Evolutionary conservation across 129 eudicot genomes (phyloP).

Genomic region (Centella asiatica): DNA sequence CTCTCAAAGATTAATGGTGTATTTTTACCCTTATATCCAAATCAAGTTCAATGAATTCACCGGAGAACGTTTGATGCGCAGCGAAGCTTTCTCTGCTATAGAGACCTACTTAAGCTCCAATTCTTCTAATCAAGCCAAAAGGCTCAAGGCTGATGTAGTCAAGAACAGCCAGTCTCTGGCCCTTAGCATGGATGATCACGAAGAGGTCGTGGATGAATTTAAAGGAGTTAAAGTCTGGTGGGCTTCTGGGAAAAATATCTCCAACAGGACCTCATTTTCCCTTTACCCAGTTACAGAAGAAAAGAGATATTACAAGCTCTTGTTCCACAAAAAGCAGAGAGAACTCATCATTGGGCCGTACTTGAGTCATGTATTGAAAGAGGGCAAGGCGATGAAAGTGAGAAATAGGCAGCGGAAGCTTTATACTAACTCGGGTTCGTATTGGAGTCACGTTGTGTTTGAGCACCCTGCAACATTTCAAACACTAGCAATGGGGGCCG

Average conservation of each 20-base stretch:
- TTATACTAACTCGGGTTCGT: conserved; percentile 22
- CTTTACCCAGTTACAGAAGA: conserved; percentile 19
- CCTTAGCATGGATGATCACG: conserved; percentile 36
- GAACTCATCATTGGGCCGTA: conserved; percentile 23
- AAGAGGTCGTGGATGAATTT: conserved; percentile 37
- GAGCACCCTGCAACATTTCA: conserved; percentile 34
- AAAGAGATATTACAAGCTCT: conserved; percentile 29
- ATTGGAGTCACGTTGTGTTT: conserved; percentile 28
- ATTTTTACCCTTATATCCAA: conserved; percentile 31
- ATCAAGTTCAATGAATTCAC: conserved; percentile 39
- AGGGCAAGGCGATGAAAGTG: conserved; percentile 30
- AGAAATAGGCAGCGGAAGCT: conserved; percentile 27
- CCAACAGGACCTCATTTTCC: conserved; percentile 8
- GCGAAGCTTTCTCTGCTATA: conserved; percentile 34
- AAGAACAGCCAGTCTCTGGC: conserved; percentile 15
- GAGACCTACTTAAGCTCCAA: conserved; percentile 34
- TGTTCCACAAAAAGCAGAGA: conserved; percentile 34
- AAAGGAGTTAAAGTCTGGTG: conserved; percentile 46
- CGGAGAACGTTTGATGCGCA: conserved; percentile 21
- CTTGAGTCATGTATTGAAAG: conserved; percentile 31
- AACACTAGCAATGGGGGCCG: conserved; percentile 23
- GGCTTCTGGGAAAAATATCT: conserved; percentile 15
- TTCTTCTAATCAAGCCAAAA: conserved; percentile 23
- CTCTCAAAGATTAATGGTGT: conserved; percentile 4
- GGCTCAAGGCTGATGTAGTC: conserved; percentile 24